Percentiles rank a stretch among this genome's conserved stretches.
Conservation (phyloP, 1,139 yeast species). For the Tardiomyces blankii region DNA sequence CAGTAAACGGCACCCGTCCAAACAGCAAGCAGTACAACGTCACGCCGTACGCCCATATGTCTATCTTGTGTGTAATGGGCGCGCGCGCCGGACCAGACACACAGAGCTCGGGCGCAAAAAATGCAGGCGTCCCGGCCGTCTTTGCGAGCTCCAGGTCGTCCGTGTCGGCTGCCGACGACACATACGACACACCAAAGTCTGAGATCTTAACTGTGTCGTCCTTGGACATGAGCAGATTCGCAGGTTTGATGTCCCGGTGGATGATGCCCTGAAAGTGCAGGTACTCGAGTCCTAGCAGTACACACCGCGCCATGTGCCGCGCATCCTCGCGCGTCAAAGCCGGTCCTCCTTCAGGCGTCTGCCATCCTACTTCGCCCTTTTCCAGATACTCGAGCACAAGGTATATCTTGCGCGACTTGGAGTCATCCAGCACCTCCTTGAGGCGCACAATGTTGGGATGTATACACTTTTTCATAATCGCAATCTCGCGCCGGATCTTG, state of each 20-base stretch:
- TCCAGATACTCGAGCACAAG: slow-evolving; percentile 85
- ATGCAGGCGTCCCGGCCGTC: slow-evolving; percentile 88
- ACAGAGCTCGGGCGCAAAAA: slow-evolving; percentile 70
- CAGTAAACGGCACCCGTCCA: slow-evolving; percentile 85
- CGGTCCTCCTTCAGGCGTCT: slow-evolving; percentile 40
- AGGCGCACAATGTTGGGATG: slow-evolving; percentile 87
- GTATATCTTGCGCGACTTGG: slow-evolving; percentile 73
- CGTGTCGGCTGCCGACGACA: slow-evolving; percentile 40
- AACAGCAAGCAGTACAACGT: slow-evolving; percentile 81
- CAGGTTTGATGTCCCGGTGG: slow-evolving; percentile 96
- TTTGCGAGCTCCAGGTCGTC: slow-evolving; percentile 78
- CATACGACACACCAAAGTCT: slow-evolving; percentile 95
- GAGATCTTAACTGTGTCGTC: slow-evolving; percentile 79
- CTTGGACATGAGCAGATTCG: slow-evolving; percentile 66
- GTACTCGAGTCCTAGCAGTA: slow-evolving; percentile 82
- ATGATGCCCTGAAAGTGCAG: slow-evolving; percentile 88
- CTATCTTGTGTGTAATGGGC: slow-evolving; percentile 64
- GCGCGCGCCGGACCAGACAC: slow-evolving; percentile 33
- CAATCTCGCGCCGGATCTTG: slow-evolving; percentile 82
- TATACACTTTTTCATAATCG: slow-evolving; percentile 87
- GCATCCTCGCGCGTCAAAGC: slow-evolving; percentile 54
- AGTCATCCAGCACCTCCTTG: slow-evolving; percentile 84
- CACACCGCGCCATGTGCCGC: slow-evolving; percentile 68
- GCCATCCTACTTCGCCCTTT: slow-evolving; percentile 89
- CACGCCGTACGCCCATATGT: slow-evolving; percentile 95